Evolutionary conservation across 768 basidiomycete species (phyloP).

Genomic region (Lactarius tabidus): DNA sequence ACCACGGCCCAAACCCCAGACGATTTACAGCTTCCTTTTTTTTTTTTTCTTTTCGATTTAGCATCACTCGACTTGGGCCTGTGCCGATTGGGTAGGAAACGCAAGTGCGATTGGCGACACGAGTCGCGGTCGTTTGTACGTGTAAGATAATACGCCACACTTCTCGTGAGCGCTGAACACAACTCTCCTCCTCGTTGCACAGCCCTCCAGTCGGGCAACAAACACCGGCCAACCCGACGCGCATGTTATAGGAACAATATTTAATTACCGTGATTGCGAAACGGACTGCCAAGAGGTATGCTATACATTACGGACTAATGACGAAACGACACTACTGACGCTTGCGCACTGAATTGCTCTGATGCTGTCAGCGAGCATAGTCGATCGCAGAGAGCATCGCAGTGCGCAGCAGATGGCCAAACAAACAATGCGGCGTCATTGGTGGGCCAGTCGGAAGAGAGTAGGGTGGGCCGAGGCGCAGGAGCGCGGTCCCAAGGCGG

Average conservation of each 20-base stretch:
- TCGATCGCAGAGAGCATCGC: not conserved
- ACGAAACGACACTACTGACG: not conserved
- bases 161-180: not conserved
- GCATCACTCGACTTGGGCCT: not conserved
- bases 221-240: not conserved
- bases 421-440: not conserved
- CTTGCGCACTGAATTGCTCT: not conserved
- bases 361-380: not conserved
- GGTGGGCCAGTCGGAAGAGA: not conserved
- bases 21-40: not conserved
- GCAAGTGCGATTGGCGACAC: not conserved
- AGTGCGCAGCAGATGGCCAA: not conserved
- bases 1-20: not conserved
- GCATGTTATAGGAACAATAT: not conserved
- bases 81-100: not conserved
- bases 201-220: not conserved
- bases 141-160: not conserved
- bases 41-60: not conserved
- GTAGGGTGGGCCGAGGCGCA: not conserved
- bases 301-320: not conserved
- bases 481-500: not conserved
- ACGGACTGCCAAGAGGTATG: not conserved
- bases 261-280: not conserved
- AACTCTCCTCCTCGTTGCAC: not conserved
- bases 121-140: not conserved